phyloP scores from a whole-genome alignment of 345 rosid species.

The Eucalyptus cloeziana region DNA sequence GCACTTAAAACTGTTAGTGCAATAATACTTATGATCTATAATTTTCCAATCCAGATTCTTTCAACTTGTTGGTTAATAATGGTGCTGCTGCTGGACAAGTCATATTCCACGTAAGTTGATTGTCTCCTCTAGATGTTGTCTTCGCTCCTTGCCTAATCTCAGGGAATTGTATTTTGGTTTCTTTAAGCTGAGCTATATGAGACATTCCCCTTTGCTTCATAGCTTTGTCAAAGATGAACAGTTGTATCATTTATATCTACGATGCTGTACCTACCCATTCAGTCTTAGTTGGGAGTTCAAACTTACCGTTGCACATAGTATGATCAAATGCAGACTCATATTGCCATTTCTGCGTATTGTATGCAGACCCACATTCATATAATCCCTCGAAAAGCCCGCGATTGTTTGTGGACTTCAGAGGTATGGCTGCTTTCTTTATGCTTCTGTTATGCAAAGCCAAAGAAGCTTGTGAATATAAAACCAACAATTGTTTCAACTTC shows the following conservation, averaged over 20 bases:
- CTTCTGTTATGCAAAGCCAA: not conserved
- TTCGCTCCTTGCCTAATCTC: not conserved
- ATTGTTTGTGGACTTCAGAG: slow-evolving; percentile 91
- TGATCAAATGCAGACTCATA: not conserved
- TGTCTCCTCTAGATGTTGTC: not conserved
- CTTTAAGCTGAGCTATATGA: not conserved
- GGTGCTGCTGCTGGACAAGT: slow-evolving; percentile 98
- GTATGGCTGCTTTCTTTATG: slow-evolving; percentile 16
- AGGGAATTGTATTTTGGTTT: not conserved
- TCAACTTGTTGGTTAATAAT: slow-evolving; percentile 84
- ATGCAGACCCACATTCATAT: slow-evolving; percentile 89
- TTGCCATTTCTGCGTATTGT: not conserved
- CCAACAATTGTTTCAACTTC: not conserved
- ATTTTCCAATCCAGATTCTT: slow-evolving; percentile 54
- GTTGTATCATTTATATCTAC: not conserved
- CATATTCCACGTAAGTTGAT: slow-evolving; percentile 66
- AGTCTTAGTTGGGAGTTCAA: not conserved
- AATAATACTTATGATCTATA: not conserved
- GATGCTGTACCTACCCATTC: not conserved
- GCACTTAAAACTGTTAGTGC: not conserved
- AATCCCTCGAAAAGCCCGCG: slow-evolving; percentile 74
- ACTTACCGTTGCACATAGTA: not conserved
- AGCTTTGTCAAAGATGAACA: not conserved
- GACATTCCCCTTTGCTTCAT: not conserved
- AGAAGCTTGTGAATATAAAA: not conserved